A percentile compares a stretch with the other conserved stretches of the same genome.
These are phyloP conservation scores for Phytophthora brassicae DNA, from an alignment of 352 stramenopile species.

Conservation along the genomic window DNA sequence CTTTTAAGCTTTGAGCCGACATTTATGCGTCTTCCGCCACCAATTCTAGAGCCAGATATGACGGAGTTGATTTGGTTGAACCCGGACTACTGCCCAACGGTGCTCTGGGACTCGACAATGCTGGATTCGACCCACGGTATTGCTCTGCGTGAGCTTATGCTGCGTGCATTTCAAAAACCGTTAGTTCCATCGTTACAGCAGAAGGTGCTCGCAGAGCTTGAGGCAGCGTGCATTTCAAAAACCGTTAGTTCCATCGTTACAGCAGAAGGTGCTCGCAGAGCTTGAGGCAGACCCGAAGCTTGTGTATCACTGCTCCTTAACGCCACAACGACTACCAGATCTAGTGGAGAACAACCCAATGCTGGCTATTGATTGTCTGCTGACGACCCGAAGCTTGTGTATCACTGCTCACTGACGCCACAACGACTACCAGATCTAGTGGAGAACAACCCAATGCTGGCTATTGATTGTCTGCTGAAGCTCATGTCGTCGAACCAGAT, in stretches of 20 bases:
- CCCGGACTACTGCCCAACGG: slow-evolving; percentile 87
- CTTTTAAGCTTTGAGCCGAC: slow-evolving; percentile 87
- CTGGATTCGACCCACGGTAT: slow-evolving; percentile 85
- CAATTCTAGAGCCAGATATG: slow-evolving; percentile 85
- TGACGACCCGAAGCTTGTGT: slow-evolving; percentile 91
- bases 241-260: slow-evolving; percentile 84
- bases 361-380: slow-evolving; percentile 96
- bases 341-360: slow-evolving; percentile 99
- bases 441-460: slow-evolving; percentile 98
- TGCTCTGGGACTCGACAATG: slow-evolving; percentile 92
- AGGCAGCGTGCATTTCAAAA: slow-evolving; percentile 88
- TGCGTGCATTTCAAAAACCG: slow-evolving; percentile 88
- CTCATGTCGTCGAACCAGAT: slow-evolving; percentile 90
- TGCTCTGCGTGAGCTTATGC: slow-evolving; percentile 89
- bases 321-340: slow-evolving; percentile 92
- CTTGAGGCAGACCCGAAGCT: slow-evolving; percentile 89
- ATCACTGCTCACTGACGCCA: slow-evolving; percentile 92
- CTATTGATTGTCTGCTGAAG: slow-evolving; percentile 95
- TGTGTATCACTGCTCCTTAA: slow-evolving; percentile 92
- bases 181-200: slow-evolving; percentile 89
- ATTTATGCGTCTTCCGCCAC: slow-evolving; percentile 85
- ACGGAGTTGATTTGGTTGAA: slow-evolving; percentile 93
- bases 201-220: slow-evolving; percentile 87
- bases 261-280: slow-evolving; percentile 89
- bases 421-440: slow-evolving; percentile 95